Evolutionary conservation across 257 asterid species (phyloP).

Genomic region (Penstemon davidsonii): DNA sequence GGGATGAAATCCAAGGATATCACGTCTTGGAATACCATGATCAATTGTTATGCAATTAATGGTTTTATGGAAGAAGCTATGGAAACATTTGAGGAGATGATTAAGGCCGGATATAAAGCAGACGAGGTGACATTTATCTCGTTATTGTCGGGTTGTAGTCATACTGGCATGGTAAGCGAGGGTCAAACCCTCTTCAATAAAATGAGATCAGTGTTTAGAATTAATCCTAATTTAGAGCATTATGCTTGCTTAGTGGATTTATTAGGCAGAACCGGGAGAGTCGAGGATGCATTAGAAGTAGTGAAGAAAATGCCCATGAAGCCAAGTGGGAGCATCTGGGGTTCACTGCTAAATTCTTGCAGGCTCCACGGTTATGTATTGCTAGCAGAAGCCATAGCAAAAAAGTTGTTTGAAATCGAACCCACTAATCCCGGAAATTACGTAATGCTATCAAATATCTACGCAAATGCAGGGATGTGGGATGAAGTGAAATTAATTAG

Average conservation of each 20-base stretch:
- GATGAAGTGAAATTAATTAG: constrained; percentile 46
- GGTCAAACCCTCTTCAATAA: constrained; percentile 39
- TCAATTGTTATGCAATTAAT: constrained; percentile 50
- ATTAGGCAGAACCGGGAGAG: constrained; percentile 48
- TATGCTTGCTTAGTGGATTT: constrained; percentile 55
- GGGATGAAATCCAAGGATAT: constrained; percentile 38
- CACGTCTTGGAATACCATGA: constrained; percentile 49
- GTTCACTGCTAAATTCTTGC: constrained; percentile 55
- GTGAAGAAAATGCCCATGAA: constrained; percentile 44
- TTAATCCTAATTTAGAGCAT: constrained; percentile 42
- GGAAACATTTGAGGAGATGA: constrained; percentile 40
- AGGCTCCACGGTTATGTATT: constrained; percentile 39
- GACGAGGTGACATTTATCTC: constrained; percentile 44
- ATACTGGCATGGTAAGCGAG: constrained; percentile 39
- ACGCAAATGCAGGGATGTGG: constrained; percentile 56
- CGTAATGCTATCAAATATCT: constrained; percentile 44
- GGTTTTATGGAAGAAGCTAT: constrained; percentile 37
- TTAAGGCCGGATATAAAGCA: constrained; percentile 30
- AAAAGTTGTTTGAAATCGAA: constrained; percentile 41
- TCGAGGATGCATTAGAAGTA: constrained; percentile 45
- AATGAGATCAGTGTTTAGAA: constrained; percentile 39
- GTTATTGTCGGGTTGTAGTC: constrained; percentile 48
- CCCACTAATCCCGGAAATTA: constrained; percentile 52
- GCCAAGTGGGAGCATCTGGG: constrained; percentile 55
- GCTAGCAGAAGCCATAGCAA: constrained; percentile 44